phyloP scores from a whole-genome alignment of 2,329 filamentous ascomycete species.

The Colletotrichum sojae region DNA sequence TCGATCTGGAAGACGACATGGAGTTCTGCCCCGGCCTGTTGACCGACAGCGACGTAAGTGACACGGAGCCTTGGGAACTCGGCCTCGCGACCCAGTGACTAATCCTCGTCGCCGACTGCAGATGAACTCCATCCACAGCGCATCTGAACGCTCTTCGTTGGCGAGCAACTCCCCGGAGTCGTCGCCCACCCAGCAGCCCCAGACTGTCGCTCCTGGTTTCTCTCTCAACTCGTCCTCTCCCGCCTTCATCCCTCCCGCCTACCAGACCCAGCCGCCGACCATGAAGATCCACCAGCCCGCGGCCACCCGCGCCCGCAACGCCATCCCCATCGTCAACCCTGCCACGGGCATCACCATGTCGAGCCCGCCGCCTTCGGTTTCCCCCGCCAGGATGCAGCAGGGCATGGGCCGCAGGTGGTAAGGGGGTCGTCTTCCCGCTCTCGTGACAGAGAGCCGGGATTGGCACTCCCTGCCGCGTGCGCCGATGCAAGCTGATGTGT shows the following conservation, averaged over 20 bases:
- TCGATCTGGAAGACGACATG: slow-evolving; percentile 95
- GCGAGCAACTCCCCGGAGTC: slow-evolving; percentile 94
- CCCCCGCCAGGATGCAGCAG: slow-evolving; percentile 73
- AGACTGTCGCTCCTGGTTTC: slow-evolving; percentile 83
- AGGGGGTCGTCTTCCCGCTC: slow-evolving; percentile 50
- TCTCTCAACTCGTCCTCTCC: slow-evolving; percentile 79
- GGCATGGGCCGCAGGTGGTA: slow-evolving; percentile 69
- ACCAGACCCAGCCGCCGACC: slow-evolving; percentile 75
- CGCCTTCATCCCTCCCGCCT: slow-evolving; percentile 75
- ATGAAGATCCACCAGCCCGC: slow-evolving; percentile 92
- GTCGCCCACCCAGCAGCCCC: slow-evolving; percentile 90
- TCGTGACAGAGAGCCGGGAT: slow-evolving; percentile 50
- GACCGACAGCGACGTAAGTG: slow-evolving; percentile 92
- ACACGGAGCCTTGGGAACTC: slow-evolving; percentile 23
- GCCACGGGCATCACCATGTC: slow-evolving; percentile 89
- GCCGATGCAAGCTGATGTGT: slow-evolving; percentile 54
- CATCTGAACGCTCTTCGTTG: slow-evolving; percentile 93
- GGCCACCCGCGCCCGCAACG: slow-evolving; percentile 90
- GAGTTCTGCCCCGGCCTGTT: slow-evolving; percentile 94
- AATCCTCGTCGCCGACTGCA: slow-evolving; percentile 60
- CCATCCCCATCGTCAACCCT: slow-evolving; percentile 98
- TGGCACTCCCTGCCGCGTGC: slow-evolving; percentile 53
- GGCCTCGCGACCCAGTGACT: slow-evolving; percentile 35
- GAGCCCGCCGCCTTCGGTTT: slow-evolving; percentile 84
- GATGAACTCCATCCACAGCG: slow-evolving; percentile 92